phyloP scores from a whole-genome alignment of 2,329 filamentous ascomycete species.

The Diaporthe humulicola region DNA sequence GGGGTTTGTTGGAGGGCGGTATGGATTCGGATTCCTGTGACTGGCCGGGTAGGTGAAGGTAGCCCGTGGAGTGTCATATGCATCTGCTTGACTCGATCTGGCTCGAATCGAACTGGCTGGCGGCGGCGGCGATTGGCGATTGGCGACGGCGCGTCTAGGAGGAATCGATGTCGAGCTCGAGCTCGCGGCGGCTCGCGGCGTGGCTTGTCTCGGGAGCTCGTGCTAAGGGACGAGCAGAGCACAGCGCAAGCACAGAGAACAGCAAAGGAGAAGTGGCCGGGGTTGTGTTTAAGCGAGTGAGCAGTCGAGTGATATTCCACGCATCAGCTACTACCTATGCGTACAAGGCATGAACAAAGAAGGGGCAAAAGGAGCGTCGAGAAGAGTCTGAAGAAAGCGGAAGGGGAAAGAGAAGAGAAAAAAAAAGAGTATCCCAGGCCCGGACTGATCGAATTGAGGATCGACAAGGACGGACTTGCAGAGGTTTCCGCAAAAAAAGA shows the following conservation, averaged over 20 bases:
- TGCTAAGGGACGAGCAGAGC: conserved; percentile 32
- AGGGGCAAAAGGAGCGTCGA: conserved; percentile 32
- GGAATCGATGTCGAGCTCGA: conserved; percentile 16
- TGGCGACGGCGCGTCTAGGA: conserved; percentile 19
- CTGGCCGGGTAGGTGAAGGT: conserved; percentile 4
- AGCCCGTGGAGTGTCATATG: conserved; percentile 8
- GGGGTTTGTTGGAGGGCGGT: conserved; percentile 7
- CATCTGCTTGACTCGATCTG: conserved; percentile 30
- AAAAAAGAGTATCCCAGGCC: not conserved
- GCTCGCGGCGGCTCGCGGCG: conserved; percentile 22
- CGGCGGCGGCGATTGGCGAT: not conserved
- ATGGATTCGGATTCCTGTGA: conserved; percentile 34
- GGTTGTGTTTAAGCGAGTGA: conserved; percentile 32
- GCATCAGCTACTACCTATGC: conserved; percentile 36
- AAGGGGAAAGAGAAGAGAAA: not conserved
- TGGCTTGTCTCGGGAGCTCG: conserved; percentile 25
- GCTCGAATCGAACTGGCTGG: conserved; percentile 12
- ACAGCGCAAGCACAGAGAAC: not conserved
- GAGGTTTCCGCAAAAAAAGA: conserved; percentile 31
- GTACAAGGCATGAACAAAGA: conserved; percentile 34
- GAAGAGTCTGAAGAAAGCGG: conserved; percentile 32
- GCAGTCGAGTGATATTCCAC: conserved; percentile 34
- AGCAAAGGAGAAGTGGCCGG: conserved; percentile 26
- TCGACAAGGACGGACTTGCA: conserved; percentile 26
- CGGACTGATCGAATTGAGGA: conserved; percentile 19